Conservation (phyloP, 129 eudicot species). For the Saposhnikovia divaricata region DNA sequence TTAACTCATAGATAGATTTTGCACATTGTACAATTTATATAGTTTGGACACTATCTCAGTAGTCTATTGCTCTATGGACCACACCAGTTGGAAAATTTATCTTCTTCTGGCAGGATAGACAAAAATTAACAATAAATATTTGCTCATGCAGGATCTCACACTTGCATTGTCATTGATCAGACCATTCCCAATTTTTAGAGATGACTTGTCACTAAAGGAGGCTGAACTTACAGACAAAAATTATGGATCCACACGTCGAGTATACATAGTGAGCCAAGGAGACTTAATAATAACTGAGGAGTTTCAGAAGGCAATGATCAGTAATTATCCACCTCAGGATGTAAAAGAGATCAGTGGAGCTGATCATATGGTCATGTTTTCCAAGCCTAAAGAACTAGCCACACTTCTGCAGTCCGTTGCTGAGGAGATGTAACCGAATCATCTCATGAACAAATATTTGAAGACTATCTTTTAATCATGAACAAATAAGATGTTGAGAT, state of each 20-base stretch:
- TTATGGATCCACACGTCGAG: slow-evolving; percentile 23
- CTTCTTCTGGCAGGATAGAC: background rate
- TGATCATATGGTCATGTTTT: slow-evolving; percentile 38
- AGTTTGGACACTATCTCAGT: background rate
- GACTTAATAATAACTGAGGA: slow-evolving; percentile 16
- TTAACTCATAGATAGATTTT: no score
- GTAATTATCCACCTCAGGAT: slow-evolving; percentile 17
- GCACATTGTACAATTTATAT: background rate
- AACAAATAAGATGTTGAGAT: background rate
- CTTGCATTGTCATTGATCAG: slow-evolving; percentile 19
- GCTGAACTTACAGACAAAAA: slow-evolving; percentile 11
- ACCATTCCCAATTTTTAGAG: slow-evolving; percentile 9
- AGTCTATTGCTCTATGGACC: background rate
- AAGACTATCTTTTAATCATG: background rate
- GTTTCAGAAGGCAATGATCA: slow-evolving; percentile 14
- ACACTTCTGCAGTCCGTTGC: slow-evolving; percentile 1
- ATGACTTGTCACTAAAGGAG: slow-evolving; percentile 8
- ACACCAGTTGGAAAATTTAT: background rate
- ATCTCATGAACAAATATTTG: background rate
- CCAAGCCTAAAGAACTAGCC: slow-evolving; percentile 23
- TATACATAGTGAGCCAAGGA: slow-evolving; percentile 11
- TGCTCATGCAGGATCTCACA: slow-evolving; percentile 19
- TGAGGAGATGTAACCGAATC: background rate
- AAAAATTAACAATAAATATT: background rate
- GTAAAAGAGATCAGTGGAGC: slow-evolving; percentile 22